These are phyloP conservation scores for Phytophthora europaea DNA, from an alignment of 352 stramenopile species.

Conservation along the genomic window DNA sequence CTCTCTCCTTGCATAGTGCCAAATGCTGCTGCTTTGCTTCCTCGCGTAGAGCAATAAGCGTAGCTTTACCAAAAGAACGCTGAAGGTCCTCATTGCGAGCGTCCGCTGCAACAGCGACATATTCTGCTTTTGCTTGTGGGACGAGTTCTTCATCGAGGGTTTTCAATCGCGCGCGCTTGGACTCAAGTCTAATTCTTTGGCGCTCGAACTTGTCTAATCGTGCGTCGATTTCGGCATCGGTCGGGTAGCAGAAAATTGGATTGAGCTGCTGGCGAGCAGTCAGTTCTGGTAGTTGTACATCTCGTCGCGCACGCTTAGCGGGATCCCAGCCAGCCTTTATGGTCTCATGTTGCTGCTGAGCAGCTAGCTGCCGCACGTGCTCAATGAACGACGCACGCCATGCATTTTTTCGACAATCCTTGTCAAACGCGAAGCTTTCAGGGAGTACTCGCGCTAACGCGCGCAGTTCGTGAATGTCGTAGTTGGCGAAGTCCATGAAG, in stretches of 20 bases:
- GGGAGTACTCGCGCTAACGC: constrained; percentile 63
- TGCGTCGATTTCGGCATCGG: constrained; percentile 66
- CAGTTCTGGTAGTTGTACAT: constrained; percentile 70
- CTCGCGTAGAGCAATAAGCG: constrained; percentile 72
- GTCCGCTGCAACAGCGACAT: constrained; percentile 79
- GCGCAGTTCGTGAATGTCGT: constrained; percentile 78
- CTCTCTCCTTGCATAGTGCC: constrained; percentile 56
- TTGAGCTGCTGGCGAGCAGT: constrained; percentile 73
- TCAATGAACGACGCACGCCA: constrained; percentile 77
- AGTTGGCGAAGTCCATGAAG: constrained; percentile 74
- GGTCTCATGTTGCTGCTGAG: constrained; percentile 66
- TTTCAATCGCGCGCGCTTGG: constrained; percentile 51
- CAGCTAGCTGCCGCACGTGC: constrained; percentile 60
- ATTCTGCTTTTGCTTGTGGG: constrained; percentile 78
- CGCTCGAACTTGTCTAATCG: constrained; percentile 70
- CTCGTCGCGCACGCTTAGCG: constrained; percentile 39
- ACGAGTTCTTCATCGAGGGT: constrained; percentile 62
- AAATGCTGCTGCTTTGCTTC: constrained; percentile 69
- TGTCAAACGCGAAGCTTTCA: constrained; percentile 77
- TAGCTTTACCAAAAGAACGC: constrained; percentile 67
- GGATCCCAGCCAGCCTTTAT: constrained; percentile 79
- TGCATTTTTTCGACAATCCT: constrained; percentile 70
- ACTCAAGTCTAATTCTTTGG: constrained; percentile 54
- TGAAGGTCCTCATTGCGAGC: constrained; percentile 74
- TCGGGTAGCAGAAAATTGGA: constrained; percentile 74